Conservation (phyloP, 371 early-diverging fungal genomes). For the Mucor racemosus region DNA sequence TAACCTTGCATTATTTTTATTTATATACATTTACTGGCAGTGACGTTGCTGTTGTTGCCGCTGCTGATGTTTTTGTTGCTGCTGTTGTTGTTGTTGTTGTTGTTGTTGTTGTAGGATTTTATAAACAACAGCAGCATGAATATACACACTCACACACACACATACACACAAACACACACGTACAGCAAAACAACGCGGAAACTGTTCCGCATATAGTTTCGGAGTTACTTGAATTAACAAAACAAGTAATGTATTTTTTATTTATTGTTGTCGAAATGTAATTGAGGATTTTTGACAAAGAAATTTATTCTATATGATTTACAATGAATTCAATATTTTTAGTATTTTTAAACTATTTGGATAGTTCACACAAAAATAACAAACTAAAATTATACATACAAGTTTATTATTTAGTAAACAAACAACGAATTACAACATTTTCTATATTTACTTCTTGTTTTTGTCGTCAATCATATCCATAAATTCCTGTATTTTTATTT, state of each 20-base stretch:
- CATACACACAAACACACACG: not conserved
- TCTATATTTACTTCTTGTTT: not conserved
- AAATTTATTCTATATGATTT: not conserved
- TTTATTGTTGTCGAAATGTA: slow-evolving; percentile 6
- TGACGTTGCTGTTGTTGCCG: too few species aligned
- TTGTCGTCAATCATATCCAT: not conserved
- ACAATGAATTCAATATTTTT: not conserved
- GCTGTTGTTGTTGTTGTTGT: not conserved
- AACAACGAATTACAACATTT: slow-evolving; percentile 4
- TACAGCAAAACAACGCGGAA: not conserved
- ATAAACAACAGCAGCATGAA: not conserved
- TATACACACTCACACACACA: not conserved
- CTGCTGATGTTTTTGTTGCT: not conserved
- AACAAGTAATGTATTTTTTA: slow-evolving; percentile 1
- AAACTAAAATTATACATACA: not conserved
- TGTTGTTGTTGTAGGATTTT: not conserved
- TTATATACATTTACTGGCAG: not conserved
- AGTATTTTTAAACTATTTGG: not conserved
- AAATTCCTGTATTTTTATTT: not conserved
- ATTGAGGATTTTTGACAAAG: not conserved
- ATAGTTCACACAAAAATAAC: not conserved
- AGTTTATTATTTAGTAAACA: not conserved
- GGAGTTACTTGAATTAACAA: not conserved
- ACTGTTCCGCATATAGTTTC: not conserved
- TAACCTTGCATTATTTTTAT: not conserved